Conservation (phyloP, 169 alveolate genomes). For the Eimeria praecox region DNA sequence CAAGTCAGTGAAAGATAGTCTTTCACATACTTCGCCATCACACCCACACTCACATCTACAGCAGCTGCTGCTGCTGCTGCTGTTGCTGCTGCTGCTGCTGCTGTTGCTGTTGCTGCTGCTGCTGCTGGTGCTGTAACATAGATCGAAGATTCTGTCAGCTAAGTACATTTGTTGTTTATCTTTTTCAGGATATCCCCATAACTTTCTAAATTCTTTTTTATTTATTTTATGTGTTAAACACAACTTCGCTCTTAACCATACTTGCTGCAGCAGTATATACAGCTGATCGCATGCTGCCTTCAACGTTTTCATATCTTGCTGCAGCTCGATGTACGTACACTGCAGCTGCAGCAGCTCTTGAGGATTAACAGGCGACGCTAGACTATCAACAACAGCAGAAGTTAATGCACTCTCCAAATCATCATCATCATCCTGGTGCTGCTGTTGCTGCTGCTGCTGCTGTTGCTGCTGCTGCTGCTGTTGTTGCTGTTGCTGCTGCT, state of each 20-base stretch:
- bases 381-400: not conserved
- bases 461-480: slow-evolving; percentile 31
- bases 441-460: not conserved
- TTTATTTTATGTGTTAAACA: not conserved
- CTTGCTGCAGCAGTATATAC: slow-evolving; percentile 13
- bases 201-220: not conserved
- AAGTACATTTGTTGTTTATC: not conserved
- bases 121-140: slow-evolving; percentile 32
- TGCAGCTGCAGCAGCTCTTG: slow-evolving; percentile 13
- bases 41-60: not conserved
- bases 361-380: not conserved
- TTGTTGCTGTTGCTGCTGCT: not conserved
- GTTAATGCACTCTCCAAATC: not conserved
- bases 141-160: not conserved
- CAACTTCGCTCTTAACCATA: not conserved
- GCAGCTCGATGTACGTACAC: not conserved
- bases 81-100: slow-evolving; percentile 3
- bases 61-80: slow-evolving; percentile 22
- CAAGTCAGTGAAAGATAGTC: not conserved
- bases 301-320: not conserved
- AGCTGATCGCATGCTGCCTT: slow-evolving; percentile 8
- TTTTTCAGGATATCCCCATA: not conserved
- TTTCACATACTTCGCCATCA: not conserved
- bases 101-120: slow-evolving; percentile 47
- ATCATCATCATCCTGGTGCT: not conserved